Evolutionary conservation across 1,284 basidiomycete genomes (phyloP).

Genomic region (Coriolopsis trogii): DNA sequence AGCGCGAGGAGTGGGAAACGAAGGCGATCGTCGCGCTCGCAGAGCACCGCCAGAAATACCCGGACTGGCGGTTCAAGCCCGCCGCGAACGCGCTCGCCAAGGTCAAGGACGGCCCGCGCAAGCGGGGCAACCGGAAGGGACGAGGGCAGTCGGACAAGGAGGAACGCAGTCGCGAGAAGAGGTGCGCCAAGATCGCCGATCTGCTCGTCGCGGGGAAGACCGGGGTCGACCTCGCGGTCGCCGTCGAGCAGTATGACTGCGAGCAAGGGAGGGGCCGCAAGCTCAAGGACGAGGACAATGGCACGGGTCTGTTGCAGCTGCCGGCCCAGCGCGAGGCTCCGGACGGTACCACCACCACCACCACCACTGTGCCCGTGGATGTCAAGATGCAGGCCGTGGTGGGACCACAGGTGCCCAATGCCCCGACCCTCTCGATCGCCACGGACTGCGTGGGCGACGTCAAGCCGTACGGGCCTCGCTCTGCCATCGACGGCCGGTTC

Average conservation of each 20-base stretch:
- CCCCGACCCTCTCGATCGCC: constrained; percentile 4
- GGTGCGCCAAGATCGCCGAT: constrained; percentile 53
- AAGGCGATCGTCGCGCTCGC: constrained; percentile 75
- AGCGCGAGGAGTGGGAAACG: constrained; percentile 74
- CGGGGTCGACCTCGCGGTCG: constrained; percentile 49
- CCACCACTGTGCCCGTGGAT: constrained; percentile 1
- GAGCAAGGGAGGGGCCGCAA: constrained; percentile 23
- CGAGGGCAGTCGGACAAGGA: constrained; percentile 47
- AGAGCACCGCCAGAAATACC: constrained; percentile 76
- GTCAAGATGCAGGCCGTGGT: constrained; percentile 10
- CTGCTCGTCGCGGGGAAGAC: constrained; percentile 53
- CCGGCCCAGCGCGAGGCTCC: constrained; percentile 7
- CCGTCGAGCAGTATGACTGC: constrained; percentile 46
- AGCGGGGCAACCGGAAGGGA: constrained; percentile 34
- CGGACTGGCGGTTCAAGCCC: constrained; percentile 77
- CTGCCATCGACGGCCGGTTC: constrained; percentile 39
- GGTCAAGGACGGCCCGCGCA: constrained; percentile 41
- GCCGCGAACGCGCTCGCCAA: constrained; percentile 58
- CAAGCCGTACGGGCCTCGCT: constrained; percentile 37
- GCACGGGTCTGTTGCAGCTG: constrained; percentile 16
- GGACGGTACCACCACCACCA: background rate
- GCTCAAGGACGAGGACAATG: constrained; percentile 27
- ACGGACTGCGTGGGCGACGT: constrained; percentile 25
- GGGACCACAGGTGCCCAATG: background rate
- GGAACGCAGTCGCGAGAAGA: constrained; percentile 39